Evolutionary conservation across 2,329 filamentous ascomycete species (phyloP).

Genomic region (Aspergillus sp.): DNA sequence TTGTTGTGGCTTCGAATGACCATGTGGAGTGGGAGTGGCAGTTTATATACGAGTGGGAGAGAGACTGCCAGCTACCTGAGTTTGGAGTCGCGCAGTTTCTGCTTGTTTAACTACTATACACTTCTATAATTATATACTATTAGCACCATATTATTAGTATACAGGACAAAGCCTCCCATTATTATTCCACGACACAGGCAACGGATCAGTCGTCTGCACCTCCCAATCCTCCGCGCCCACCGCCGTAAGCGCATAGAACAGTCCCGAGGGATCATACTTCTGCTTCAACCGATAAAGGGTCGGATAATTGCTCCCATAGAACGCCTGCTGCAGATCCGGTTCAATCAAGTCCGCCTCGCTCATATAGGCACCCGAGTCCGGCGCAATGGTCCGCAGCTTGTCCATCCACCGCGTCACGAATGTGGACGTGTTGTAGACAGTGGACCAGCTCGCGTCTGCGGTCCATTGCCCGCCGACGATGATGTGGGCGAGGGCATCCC

Average conservation of each 20-base stretch:
- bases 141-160: background rate
- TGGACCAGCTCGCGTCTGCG: constrained; percentile 14
- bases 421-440: constrained; percentile 10
- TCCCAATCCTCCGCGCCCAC: constrained; percentile 26
- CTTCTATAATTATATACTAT: too few relatives aligned
- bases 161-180: constrained; percentile 20
- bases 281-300: constrained; percentile 29
- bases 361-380: constrained; percentile 32
- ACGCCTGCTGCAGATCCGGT: constrained; percentile 40
- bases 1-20: constrained; percentile 4
- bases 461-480: constrained; percentile 29
- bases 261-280: constrained; percentile 30
- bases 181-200: constrained; percentile 23
- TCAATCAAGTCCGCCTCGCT: constrained; percentile 42
- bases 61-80: constrained; percentile 5
- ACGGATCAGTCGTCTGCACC: constrained; percentile 16
- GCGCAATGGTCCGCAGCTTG: constrained; percentile 17
- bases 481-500: constrained; percentile 44
- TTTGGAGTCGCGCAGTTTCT: constrained; percentile 6
- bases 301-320: constrained; percentile 38
- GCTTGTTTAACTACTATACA: constrained; percentile 1
- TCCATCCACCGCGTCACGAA: constrained; percentile 23
- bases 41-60: constrained; percentile 13
- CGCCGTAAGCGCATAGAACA: constrained; percentile 27
- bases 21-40: background rate